Evolutionary conservation across 2,329 filamentous ascomycete genomes (phyloP).

Genomic region (Fusarium sp.): DNA sequence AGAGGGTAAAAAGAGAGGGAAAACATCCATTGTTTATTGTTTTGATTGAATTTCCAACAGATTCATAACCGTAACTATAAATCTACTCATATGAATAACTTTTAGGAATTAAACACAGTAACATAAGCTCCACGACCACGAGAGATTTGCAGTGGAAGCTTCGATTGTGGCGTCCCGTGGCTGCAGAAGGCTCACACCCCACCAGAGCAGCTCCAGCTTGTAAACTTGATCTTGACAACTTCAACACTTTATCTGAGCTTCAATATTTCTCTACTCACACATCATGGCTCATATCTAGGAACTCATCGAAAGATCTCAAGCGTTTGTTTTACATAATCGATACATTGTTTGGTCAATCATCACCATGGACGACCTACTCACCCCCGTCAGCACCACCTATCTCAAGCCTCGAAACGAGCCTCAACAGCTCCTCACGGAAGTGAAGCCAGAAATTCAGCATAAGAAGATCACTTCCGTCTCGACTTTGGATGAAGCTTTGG

Average conservation of each 20-base stretch:
- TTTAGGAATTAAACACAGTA: not conserved
- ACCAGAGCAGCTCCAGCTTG: not conserved
- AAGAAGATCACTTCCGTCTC: slow-evolving; percentile 33
- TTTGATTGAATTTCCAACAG: not conserved
- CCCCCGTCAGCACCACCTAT: slow-evolving; percentile 64
- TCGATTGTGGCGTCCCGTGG: not conserved
- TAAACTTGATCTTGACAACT: not conserved
- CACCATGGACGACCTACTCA: slow-evolving; percentile 67
- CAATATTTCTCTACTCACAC: not conserved
- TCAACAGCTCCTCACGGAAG: slow-evolving; percentile 52
- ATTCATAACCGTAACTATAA: not conserved
- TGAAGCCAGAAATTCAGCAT: slow-evolving; percentile 37
- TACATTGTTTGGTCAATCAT: not conserved
- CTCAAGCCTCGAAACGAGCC: slow-evolving; percentile 49
- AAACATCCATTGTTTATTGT: not conserved
- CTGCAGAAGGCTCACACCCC: not conserved
- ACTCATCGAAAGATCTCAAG: not conserved
- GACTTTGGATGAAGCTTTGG: slow-evolving; percentile 63
- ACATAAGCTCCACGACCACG: not conserved
- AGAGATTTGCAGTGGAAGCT: no score
- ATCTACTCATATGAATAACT: not conserved
- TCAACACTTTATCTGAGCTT: not conserved
- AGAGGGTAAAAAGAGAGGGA: not conserved
- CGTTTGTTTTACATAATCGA: not conserved
- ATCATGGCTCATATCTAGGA: not conserved